These are phyloP conservation scores for Ziziphus jujuba DNA, from an alignment of 306 rosid genomes.

Conservation along the genomic window DNA sequence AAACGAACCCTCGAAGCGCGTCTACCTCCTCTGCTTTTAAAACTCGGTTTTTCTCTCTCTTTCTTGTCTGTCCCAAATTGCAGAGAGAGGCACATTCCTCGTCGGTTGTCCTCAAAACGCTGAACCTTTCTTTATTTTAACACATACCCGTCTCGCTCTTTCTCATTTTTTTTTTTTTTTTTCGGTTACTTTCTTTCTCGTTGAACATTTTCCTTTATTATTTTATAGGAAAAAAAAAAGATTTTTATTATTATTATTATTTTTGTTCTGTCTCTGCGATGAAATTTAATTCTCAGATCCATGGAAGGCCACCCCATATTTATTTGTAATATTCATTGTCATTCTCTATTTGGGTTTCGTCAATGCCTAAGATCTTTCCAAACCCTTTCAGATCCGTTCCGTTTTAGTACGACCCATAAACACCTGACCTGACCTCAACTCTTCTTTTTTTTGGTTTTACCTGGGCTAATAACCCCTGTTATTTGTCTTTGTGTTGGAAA, in stretches of 20 bases:
- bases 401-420: slow-evolving; percentile 9
- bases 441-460: background rate
- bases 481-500: background rate
- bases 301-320: slow-evolving; percentile 38
- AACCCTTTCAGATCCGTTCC: slow-evolving; percentile 48
- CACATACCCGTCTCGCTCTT: slow-evolving; percentile 9
- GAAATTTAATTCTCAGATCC: slow-evolving; percentile 63
- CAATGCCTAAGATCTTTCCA: slow-evolving; percentile 45
- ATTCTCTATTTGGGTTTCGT: slow-evolving; percentile 26
- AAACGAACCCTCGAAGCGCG: slow-evolving; percentile 30
- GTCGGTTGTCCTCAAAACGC: slow-evolving; percentile 42
- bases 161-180: slow-evolving; percentile 7
- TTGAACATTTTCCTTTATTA: background rate
- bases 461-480: too few relatives aligned
- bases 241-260: background rate
- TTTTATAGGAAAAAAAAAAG: background rate
- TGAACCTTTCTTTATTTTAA: slow-evolving; percentile 30
- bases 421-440: slow-evolving; percentile 4
- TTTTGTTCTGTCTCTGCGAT: slow-evolving; percentile 30
- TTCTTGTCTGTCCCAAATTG: slow-evolving; percentile 6
- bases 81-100: slow-evolving; percentile 40
- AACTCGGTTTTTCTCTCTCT: background rate
- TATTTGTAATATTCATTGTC: slow-evolving; percentile 13
- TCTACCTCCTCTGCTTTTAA: slow-evolving; percentile 25
- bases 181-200: background rate